Base-by-base conservation (phyloP, 2,329 filamentous ascomycete species). In the Phoma sp. region DNA sequence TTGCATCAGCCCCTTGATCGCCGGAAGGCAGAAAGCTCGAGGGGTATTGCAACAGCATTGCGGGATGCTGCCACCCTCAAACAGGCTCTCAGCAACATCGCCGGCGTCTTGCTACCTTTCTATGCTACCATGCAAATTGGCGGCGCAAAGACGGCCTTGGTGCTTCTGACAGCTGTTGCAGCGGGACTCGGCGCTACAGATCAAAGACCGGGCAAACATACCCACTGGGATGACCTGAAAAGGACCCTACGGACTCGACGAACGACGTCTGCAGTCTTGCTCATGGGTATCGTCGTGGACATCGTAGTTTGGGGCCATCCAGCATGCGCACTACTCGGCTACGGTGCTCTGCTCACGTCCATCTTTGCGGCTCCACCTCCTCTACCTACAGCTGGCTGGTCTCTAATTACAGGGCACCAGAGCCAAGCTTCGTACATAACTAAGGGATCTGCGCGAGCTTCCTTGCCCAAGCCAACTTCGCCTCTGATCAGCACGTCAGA, bases 41-140 rank as follows among this genome's bases (percentile, higher is more conserved):
- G 45, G 4, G 43, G 48, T 26, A 42, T 60, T 14, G 53, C 53
- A 11, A 47, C 40, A 4, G 21, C 32, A 0, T 17, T 64, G n/a
- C 37, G 54, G n/a, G 53, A 62, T 23, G 20, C 46, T 5, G 42
- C 29, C 39, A 53, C 43, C n/a, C 56, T 61, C 11, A 57, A 42
- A 30, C 64, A 64, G 37, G 67, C 74, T 15, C 42, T 73, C 14
- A 61, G 68, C 15, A 77, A 74, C 42, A 63, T 75, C n/a, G 51
- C 76, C 25, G 74, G 78, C 15, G 65, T 83, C 18, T 70, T 77
- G 3, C 63, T 87, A 25, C 84, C 84, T 1, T 82, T 84, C 62
- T 86, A 84, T 64, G 81, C 84, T 7, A 70, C 81, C 0, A 75
- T 84, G 57, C 79, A 84, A 51, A 67, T 86, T 11, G 84, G 83